Base-by-base conservation (phyloP, 2,329 filamentous ascomycete genomes). In the Nemania sp. region DNA sequence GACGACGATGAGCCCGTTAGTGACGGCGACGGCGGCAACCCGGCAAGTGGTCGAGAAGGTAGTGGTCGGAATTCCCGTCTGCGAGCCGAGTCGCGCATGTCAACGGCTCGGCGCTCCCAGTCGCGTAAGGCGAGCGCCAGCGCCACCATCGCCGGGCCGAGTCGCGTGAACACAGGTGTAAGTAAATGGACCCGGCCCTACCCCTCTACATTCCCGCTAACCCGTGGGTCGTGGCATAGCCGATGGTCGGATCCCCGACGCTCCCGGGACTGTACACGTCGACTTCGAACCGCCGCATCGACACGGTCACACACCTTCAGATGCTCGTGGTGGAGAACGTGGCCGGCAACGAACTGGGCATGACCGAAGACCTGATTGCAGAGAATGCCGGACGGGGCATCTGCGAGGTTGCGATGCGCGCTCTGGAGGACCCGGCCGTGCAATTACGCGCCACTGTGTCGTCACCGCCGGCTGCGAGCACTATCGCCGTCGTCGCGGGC, bases 301-400 rank as follows among this genome's bases (percentile, higher is more conserved):
- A 87, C 63, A 77, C 82, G 5, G 82, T 88, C 24, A 86, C 84
- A 15, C 80, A 93, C 5, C 77, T 94, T 33, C 91, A 96, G 67
- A 94, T 97, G 83, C 82, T 96, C 23, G 93, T 94, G 58, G 82
- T 97, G 1, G 94, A 97, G 72, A 92, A 94, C 65, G 89, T 95
- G 51, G 91, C 92, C 0, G 87, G 91, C 55, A 88, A 90, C 36
- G 91, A 97, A 61, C 83, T 95, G 52, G 91, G 91, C 5, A 78
- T 97, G 41, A 89, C 87, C 0, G 91, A 96, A 68, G 90, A 94
- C 48, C 86, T 97, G 71, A 90, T 97, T 77, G 86, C 90, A 0
- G 94, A 97, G 67, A 97, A 93, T 67, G 89, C 92, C 1, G 93
- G 90, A 15, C 84, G 93, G 22, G 90, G 91, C 37, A 90, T 97